A percentile compares a stretch with the other conserved stretches of the same genome.
phyloP scores from a whole-genome alignment of 331 rosid genomes.

The Rosa hybrid region DNA sequence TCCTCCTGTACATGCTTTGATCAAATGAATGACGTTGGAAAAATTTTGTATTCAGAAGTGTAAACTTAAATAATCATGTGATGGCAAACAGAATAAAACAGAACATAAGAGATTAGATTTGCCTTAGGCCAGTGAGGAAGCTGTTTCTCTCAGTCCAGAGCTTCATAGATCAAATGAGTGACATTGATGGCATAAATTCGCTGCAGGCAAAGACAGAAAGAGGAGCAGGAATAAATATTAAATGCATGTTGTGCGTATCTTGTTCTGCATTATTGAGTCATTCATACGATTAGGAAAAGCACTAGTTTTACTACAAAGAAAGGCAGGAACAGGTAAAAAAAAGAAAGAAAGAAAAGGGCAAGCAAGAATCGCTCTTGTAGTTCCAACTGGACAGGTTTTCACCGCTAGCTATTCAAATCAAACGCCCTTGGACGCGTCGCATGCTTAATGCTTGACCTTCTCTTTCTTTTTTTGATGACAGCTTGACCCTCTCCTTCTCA shows the following conservation, averaged over 20 bases:
- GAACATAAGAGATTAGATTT: background rate
- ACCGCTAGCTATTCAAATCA: slow-evolving; percentile 7
- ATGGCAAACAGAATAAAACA: background rate
- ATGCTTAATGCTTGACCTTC: slow-evolving; percentile 1
- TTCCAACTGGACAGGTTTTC: slow-evolving; percentile 41
- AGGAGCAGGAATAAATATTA: background rate
- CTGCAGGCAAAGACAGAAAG: background rate
- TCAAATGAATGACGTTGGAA: background rate
- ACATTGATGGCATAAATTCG: background rate
- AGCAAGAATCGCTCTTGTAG: slow-evolving; percentile 40
- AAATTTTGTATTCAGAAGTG: background rate
- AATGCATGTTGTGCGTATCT: background rate
- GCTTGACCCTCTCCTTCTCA: background rate
- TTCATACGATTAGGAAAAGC: background rate
- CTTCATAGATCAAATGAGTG: background rate
- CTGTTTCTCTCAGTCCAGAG: background rate
- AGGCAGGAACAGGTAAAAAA: background rate
- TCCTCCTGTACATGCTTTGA: background rate
- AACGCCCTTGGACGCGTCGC: slow-evolving; percentile 7
- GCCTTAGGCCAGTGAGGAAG: background rate
- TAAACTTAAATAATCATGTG: background rate
- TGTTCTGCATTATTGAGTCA: background rate
- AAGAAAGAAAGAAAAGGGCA: background rate
- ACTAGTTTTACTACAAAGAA: background rate
- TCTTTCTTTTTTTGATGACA: background rate